These are phyloP conservation scores for Lactarius indigo DNA, from an alignment of 768 basidiomycete species.

Conservation along the genomic window DNA sequence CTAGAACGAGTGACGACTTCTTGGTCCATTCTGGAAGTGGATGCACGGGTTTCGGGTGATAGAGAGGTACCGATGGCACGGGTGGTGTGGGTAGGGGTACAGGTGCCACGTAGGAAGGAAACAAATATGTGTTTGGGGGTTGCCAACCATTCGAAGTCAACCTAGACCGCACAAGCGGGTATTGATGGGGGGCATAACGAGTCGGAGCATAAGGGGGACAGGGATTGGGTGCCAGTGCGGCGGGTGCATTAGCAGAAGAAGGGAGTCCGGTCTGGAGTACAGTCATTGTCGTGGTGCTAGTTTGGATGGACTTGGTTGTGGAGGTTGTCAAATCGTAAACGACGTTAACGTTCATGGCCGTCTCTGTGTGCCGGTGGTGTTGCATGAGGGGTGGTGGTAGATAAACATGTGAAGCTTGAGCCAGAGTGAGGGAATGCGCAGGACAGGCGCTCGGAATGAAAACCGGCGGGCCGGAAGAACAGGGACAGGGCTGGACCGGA, in stretches of 20 bases:
- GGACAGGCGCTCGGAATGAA: neutral
- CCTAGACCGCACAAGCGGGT: neutral
- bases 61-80: conserved; percentile 2
- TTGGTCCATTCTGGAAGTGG: conserved; percentile 25
- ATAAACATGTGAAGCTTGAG: neutral
- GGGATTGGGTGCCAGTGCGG: neutral
- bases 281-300: conserved; percentile 5
- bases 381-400: neutral
- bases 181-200: neutral
- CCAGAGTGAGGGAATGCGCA: neutral
- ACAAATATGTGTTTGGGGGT: neutral
- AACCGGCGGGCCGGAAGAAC: neutral
- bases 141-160: neutral
- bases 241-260: neutral
- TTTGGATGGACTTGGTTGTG: conserved; percentile 1
- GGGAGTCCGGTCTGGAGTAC: neutral
- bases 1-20: conserved; percentile 13
- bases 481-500: neutral
- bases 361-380: neutral
- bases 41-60: conserved; percentile 20
- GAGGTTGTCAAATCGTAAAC: conserved; percentile 1
- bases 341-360: conserved; percentile 1
- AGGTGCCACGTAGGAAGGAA: neutral
- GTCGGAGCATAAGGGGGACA: neutral
- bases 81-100: neutral